Evolutionary conservation across 1,139 yeast species (phyloP), one percentile per base, ranked within the genome.

Genomic region (Eremothecium gossypii): DNA sequence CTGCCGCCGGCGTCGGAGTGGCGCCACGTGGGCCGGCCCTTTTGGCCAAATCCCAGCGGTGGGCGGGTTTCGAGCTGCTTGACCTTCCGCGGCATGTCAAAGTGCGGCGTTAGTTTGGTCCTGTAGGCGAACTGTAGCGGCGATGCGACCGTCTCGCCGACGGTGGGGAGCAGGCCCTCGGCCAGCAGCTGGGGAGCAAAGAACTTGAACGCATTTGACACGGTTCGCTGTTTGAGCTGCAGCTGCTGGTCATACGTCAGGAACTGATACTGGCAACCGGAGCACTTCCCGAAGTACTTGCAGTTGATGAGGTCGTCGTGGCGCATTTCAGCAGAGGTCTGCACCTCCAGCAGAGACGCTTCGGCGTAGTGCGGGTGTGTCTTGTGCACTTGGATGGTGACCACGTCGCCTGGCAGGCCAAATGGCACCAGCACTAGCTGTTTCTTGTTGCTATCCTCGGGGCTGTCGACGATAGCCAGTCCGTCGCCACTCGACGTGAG

Each of bases 61-160:
- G 96, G 95, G 37, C 75, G 65, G 31, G 61, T 60, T 30, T 53
- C 51, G 20, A 55, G 40, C 14, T 44, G 47, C 39, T 40, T 61
- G 45, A 32, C 61, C 60, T 48, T 58, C 50, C 49, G 58, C n/a
- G 95, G 94, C 34, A 86, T 68, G 57, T 86, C 91, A 64, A 89
- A 91, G 67, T 91, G 98, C 4, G 98, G 98, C 1, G 98, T 91
- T 41, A 91, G 71, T 58, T 91, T 91, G 1, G 98, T 91, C 59
- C 98, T 70, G 64, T 91, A 91, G 36, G 71, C 70, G 58, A 74
- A 84, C 51, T 79, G 73, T 46, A 77, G 65, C 3, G 98, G 98
- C 3, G 95, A 83, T 4, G 83, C 77, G 37, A 84, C 78, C 0
- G 97, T 89, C 2, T 68, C 64, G 8, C 71, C 71, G 28, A 91